These are phyloP conservation scores for Suillus weaverae DNA, from an alignment of 768 basidiomycete genomes.

Conservation along the genomic window DNA sequence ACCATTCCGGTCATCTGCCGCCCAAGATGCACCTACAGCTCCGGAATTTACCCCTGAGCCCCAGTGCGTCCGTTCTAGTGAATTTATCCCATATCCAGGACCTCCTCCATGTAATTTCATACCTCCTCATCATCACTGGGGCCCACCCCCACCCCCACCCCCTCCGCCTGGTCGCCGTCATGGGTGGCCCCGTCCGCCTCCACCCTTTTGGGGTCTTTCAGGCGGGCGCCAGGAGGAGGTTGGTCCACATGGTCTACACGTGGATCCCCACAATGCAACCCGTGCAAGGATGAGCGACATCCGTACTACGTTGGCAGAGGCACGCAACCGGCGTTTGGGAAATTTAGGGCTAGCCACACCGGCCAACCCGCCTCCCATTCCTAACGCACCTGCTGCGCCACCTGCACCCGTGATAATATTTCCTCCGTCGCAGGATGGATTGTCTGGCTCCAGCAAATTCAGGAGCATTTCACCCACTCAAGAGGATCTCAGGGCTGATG, in stretches of 20 bases:
- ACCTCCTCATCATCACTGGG: slow-evolving; percentile 23
- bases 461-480: slow-evolving; percentile 10
- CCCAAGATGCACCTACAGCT: slow-evolving; percentile 1
- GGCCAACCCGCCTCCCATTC: background rate
- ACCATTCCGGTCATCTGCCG: background rate
- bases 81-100: slow-evolving; percentile 11
- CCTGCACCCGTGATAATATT: background rate
- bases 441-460: background rate
- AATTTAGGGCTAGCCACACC: background rate
- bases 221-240: background rate
- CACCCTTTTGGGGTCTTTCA: background rate
- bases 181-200: slow-evolving; percentile 4
- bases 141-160: background rate
- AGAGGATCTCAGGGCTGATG: slow-evolving; percentile 37
- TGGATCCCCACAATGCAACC: no score
- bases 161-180: slow-evolving; percentile 1
- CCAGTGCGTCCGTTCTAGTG: slow-evolving; percentile 1
- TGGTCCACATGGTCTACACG: background rate
- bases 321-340: slow-evolving; percentile 4
- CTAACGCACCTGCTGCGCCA: background rate
- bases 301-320: slow-evolving; percentile 1
- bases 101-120: slow-evolving; percentile 19
- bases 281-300: background rate
- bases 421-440: background rate
- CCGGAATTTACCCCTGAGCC: slow-evolving; percentile 5